Base-by-base conservation (phyloP, 1,284 basidiomycete species). In the Melampsora occidentalis region DNA sequence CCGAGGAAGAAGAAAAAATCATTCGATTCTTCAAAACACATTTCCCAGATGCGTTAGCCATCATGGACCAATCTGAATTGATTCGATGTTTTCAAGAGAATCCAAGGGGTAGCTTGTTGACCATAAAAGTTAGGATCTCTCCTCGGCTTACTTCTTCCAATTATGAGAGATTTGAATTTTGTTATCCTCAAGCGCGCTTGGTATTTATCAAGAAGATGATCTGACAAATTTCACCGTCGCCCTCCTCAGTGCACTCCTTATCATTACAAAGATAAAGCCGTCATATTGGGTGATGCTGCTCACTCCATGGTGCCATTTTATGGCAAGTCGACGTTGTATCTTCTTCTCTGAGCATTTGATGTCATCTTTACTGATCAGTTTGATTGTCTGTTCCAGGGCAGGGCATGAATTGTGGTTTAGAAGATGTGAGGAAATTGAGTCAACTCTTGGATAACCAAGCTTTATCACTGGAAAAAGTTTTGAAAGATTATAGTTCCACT, bases 361-460 rank as follows among this genome's bases (percentile, higher is more conserved):
- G 9, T 22, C 9, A 51, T 28, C 22, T 49, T 51, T 31, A 20
- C 16, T 42, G 20, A 39, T 2, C 14, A 0, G 0, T 22, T 33
- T 59, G 16, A 57, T n/a, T 57, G 20, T 0, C 49, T 10, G 12
- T 25, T 14, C 1, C 69, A 81, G 80, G 94, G 28, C 96, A 99
- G 86, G 96, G 96, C 22, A 87, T 99, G 80, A 99, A 99, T 83
- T 97, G 95, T 82, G 96, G 96, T 12, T 87, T 99, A 75, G 96
- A 99, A 85, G 96, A 99, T 83, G 94, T 99, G 77, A 89, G 96
- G 78, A 89, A 98, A 66, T 87, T 99, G 79, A 88, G 89, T 77
- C 86, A 89, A 42, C 85, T 94, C 75, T 86, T 98, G 79, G 88
- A 89, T 77, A 86, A 88, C 77, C 88, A 90, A 81, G 86, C 86